These are phyloP conservation scores for Saururus chinensis DNA, from an alignment of 164 flowering plant genomes.

Conservation along the genomic window DNA sequence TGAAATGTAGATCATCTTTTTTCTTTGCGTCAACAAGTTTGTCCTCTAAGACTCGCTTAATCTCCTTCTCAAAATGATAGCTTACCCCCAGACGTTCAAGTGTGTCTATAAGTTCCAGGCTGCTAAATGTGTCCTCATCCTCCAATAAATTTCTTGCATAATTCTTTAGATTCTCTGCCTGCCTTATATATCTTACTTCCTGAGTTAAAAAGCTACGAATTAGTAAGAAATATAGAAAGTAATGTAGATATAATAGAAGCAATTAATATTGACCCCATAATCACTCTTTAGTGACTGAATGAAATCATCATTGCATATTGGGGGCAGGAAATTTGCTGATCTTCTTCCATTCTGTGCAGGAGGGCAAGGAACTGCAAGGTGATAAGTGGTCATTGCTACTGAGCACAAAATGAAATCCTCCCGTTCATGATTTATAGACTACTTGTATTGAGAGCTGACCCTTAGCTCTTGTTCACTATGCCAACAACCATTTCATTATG, in stretches of 20 bases:
- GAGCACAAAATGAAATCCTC: too few relatives aligned
- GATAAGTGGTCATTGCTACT: background rate
- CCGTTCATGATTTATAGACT: too few relatives aligned
- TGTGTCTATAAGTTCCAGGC: constrained; percentile 15
- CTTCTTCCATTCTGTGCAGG: background rate
- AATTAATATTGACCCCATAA: background rate
- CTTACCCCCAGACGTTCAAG: constrained; percentile 18
- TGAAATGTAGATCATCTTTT: too few relatives aligned
- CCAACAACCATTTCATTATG: too few relatives aligned
- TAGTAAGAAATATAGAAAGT: too few relatives aligned
- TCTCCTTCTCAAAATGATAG: constrained; percentile 14
- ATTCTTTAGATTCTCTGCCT: background rate
- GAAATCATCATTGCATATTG: background rate
- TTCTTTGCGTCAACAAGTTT: background rate
- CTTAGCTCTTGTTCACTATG: too few relatives aligned
- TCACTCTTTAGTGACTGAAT: background rate
- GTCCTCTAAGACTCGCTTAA: background rate
- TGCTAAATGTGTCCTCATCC: background rate
- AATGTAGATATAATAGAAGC: background rate
- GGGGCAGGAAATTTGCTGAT: background rate
- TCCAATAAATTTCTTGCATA: background rate
- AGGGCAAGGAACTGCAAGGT: background rate
- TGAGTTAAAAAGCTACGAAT: background rate
- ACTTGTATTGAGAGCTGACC: too few relatives aligned
- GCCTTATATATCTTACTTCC: background rate